phyloP scores from a whole-genome alignment of 2,329 filamentous ascomycete species.

The Penicillium sp. region DNA sequence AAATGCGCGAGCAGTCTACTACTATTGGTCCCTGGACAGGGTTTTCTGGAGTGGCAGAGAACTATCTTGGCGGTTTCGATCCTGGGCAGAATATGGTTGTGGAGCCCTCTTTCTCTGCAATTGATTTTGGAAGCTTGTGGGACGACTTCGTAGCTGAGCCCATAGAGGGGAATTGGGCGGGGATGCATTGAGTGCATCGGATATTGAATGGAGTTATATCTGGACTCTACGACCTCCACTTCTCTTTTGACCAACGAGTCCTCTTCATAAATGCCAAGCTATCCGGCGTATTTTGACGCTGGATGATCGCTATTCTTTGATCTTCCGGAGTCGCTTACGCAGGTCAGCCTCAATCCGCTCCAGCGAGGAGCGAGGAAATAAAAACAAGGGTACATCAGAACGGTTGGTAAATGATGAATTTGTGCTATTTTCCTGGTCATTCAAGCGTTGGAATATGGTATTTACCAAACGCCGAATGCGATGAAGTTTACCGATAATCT shows the following conservation, averaged over 20 bases:
- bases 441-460: no score
- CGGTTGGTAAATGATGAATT: no score
- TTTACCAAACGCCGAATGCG: no score
- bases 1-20: neutral
- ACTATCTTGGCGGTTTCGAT: neutral
- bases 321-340: no score
- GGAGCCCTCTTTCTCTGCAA: neutral
- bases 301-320: no score
- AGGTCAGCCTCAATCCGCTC: no score
- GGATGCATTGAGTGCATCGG: neutral
- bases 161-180: constrained; percentile 10
- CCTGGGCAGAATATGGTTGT: neutral
- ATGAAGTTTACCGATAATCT: no score
- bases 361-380: no score
- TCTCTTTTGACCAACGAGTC: neutral
- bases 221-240: neutral
- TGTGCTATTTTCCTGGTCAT: no score
- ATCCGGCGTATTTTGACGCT: no score
- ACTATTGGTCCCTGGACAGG: neutral
- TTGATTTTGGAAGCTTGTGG: constrained; percentile 7
- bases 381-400: no score
- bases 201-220: neutral
- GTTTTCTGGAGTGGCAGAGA: neutral
- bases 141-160: constrained; percentile 17
- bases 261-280: no score